Percentiles rank a stretch among this genome's conserved stretches.
Conservation (phyloP, 192 early-diverging fungal genomes). For the Coemansia sp. region DNA sequence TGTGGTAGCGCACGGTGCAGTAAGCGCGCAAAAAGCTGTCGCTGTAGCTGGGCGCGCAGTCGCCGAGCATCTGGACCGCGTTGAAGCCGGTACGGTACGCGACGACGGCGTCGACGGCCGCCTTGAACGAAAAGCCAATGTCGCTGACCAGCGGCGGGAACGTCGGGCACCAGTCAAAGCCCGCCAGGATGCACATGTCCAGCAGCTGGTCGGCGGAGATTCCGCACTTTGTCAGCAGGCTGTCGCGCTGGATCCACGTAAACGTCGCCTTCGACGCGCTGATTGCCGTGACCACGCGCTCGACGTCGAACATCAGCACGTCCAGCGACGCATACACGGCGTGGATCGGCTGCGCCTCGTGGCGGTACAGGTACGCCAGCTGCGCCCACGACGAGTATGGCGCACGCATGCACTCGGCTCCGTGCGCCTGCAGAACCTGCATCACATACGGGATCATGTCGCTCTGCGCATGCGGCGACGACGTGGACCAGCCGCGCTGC, state of each 20-base stretch:
- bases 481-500: conserved; percentile 55
- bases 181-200: conserved; percentile 77
- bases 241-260: conserved; percentile 61
- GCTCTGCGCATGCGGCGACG: conserved; percentile 56
- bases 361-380: conserved; percentile 68
- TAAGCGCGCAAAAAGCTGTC: conserved; percentile 70
- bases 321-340: conserved; percentile 71
- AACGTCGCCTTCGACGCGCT: conserved; percentile 66
- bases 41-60: conserved; percentile 64
- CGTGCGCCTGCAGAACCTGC: conserved; percentile 63
- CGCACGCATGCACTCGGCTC: conserved; percentile 72
- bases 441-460: conserved; percentile 68
- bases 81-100: conserved; percentile 72
- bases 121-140: conserved; percentile 65
- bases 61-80: conserved; percentile 63
- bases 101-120: conserved; percentile 62
- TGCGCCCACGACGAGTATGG: conserved; percentile 79
- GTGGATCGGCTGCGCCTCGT: conserved; percentile 67
- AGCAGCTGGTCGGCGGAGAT: conserved; percentile 68
- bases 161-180: conserved; percentile 70
- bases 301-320: conserved; percentile 72
- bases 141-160: conserved; percentile 64
- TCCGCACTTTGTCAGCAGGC: conserved; percentile 57
- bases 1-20: conserved; percentile 68
- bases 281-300: conserved; percentile 64